Evolutionary conservation across 768 basidiomycete genomes (phyloP), one percentile per base, ranked within the genome.

Genomic region (Tephrocybe rancida): DNA sequence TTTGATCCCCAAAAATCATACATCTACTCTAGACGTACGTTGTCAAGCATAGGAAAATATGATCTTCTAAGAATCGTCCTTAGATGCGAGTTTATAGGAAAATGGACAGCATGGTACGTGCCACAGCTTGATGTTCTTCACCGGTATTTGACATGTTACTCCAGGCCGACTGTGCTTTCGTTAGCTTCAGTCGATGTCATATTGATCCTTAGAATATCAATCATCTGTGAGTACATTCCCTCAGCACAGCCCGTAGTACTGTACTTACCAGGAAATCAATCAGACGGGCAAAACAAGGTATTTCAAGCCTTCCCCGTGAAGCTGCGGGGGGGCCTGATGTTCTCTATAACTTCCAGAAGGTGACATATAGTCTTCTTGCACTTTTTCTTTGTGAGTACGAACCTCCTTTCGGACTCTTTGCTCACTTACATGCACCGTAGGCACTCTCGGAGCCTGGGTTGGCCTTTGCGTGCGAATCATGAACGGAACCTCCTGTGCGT

Each of bases 131-230:
- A 32, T 1, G 9, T 6, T 38, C 14, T 41, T 47, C 16, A 29
- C 24, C 34, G n/a, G 26, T 13, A 32, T 32, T 38, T 18, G 37
- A 38, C 39, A 37, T 37, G n/a, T n/a, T 30, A 8, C 19, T 21
- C 18, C 34, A 65, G 61, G 59, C 61, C 66, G 24, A 63, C 60
- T 0, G 41, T 67, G 1, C 9, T 65, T 5, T 54, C 64, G 2
- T 26, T 67, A 11, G 58, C 43, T 25, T 60, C 64, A 4, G 62
- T 65, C 1, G 66, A 67, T 29, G 29, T 60, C 13, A 65, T 67
- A 26, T 61, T 67, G 8, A 51, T 67, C 22, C 38, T 67, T n/a
- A 58, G 66, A 19, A 57, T 62, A 13, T 27, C 54, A 6, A 62
- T 61, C 16, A 56, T 67, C 25, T 67, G 66, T 67, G 37, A 52